Conservation (phyloP, 257 asterid genomes). For the Sherardia arvensis region DNA sequence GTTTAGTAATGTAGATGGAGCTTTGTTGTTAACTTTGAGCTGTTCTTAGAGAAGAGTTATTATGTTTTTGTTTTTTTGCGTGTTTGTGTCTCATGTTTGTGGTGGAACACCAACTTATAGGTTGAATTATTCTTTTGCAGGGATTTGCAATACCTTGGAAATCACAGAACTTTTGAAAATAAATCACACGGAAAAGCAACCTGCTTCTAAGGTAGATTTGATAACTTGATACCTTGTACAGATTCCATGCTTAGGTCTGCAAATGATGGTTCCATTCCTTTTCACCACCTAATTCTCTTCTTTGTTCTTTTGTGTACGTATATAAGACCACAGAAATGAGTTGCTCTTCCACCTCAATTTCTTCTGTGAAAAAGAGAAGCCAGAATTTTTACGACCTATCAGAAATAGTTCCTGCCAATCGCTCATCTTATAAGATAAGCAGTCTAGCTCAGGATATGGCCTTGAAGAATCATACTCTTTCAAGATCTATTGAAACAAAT, state of each 20-base stretch:
- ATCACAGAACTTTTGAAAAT: constrained; percentile 29
- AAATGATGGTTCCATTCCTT: background rate
- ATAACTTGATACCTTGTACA: background rate
- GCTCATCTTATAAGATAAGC: constrained; percentile 46
- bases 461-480: constrained; percentile 30
- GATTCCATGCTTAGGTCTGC: background rate
- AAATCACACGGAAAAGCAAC: constrained; percentile 33
- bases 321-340: constrained; percentile 25
- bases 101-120: constrained; percentile 2
- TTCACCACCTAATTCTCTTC: background rate
- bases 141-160: constrained; percentile 18
- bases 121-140: constrained; percentile 34
- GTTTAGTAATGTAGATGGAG: background rate
- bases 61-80: background rate
- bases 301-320: constrained; percentile 14
- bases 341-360: constrained; percentile 24
- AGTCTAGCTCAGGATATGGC: constrained; percentile 26
- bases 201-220: constrained; percentile 40
- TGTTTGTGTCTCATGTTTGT: no score
- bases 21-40: background rate
- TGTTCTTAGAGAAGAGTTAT: background rate
- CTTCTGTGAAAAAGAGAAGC: constrained; percentile 32
- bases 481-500: constrained; percentile 21
- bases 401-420: constrained; percentile 81
- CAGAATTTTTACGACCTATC: constrained; percentile 21